phyloP scores from a whole-genome alignment of 768 basidiomycete species.

The Amanita exitialis region DNA sequence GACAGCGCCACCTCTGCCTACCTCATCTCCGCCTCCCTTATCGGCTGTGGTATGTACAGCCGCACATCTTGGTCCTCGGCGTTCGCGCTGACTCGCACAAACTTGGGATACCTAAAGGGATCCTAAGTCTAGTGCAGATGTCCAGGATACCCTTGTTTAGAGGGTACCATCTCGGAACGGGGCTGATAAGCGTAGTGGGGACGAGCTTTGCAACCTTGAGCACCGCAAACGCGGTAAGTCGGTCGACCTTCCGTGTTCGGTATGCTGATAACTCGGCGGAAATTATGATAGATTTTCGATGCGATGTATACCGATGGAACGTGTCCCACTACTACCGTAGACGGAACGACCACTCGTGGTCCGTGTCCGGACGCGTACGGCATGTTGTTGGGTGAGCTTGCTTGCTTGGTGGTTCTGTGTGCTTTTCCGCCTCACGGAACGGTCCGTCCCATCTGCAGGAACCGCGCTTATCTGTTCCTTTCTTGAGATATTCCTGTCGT shows the following conservation, averaged over 20 bases:
- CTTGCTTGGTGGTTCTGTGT: neutral
- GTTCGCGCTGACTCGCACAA: neutral
- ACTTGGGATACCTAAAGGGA: slow-evolving; percentile 31
- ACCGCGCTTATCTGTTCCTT: slow-evolving; percentile 72
- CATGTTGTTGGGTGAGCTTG: slow-evolving; percentile 49
- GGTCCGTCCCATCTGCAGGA: slow-evolving; percentile 25
- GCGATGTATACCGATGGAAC: slow-evolving; percentile 74
- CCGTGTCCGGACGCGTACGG: slow-evolving; percentile 79
- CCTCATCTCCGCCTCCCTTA: slow-evolving; percentile 74
- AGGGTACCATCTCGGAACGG: slow-evolving; percentile 69
- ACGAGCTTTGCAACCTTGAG: slow-evolving; percentile 74
- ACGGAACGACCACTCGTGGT: slow-evolving; percentile 48
- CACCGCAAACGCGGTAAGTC: slow-evolving; percentile 54
- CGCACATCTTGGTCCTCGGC: neutral
- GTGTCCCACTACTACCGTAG: slow-evolving; percentile 48
- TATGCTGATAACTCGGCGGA: neutral
- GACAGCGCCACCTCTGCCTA: slow-evolving; percentile 54
- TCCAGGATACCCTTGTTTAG: slow-evolving; percentile 51
- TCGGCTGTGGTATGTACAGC: slow-evolving; percentile 52
- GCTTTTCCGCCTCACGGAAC: neutral
- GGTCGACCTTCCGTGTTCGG: neutral
- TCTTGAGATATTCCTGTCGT: slow-evolving; percentile 71
- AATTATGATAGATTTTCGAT: slow-evolving; percentile 46
- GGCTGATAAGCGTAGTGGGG: slow-evolving; percentile 72
- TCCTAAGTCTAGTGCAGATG: slow-evolving; percentile 73